Percentiles rank a stretch among this genome's conserved stretches.
These are phyloP conservation scores for Monosporascus sp. DNA, from an alignment of 2,329 filamentous ascomycete species.

Conservation along the genomic window DNA sequence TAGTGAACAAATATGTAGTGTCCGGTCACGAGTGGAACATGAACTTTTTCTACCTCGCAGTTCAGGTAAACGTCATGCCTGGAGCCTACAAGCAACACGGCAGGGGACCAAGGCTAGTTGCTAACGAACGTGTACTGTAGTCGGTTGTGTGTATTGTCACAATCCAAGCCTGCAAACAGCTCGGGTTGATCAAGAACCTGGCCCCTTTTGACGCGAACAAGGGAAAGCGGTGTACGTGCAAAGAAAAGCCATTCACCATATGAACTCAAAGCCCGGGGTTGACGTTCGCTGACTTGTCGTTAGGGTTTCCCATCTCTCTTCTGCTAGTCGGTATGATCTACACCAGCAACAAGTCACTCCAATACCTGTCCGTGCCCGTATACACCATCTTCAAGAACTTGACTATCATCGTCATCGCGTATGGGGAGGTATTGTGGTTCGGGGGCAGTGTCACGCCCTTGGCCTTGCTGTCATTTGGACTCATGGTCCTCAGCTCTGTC, in stretches of 20 bases:
- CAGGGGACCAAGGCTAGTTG: constrained; percentile 5
- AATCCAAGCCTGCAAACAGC: constrained; percentile 76
- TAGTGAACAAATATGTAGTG: constrained; percentile 99
- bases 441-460: constrained; percentile 85
- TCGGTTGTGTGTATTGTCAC: constrained; percentile 82
- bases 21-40: constrained; percentile 89
- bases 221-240: constrained; percentile 77
- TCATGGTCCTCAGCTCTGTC: constrained; percentile 94
- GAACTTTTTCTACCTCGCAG: constrained; percentile 87
- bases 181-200: constrained; percentile 76
- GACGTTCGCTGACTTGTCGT: constrained; percentile 8
- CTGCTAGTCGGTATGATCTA: constrained; percentile 99
- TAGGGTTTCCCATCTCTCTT: constrained; percentile 94
- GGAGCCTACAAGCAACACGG: not conserved
- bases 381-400: constrained; percentile 99
- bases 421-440: constrained; percentile 97
- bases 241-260: not conserved
- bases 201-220: constrained; percentile 80
- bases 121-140: constrained; percentile 40
- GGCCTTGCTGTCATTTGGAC: constrained; percentile 85
- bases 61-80: constrained; percentile 66
- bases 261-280: not conserved
- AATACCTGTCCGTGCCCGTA: constrained; percentile 94
- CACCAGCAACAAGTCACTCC: constrained; percentile 89
- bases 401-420: constrained; percentile 97